phyloP scores from a whole-genome alignment of 169 alveolate species.

The Eimeria zaria region DNA sequence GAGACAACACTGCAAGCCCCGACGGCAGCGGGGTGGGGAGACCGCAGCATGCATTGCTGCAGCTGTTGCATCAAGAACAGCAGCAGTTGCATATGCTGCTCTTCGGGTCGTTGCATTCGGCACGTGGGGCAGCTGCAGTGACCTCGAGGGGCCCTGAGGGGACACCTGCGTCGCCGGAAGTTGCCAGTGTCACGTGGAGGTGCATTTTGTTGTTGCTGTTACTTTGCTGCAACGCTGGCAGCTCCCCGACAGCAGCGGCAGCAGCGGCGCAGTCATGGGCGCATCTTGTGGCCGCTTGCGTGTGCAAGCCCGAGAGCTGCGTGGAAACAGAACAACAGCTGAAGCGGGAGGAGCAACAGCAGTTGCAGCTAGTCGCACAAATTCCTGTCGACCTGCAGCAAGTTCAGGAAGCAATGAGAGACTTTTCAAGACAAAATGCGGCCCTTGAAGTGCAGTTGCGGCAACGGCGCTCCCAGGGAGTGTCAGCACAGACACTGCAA shows the following conservation, averaged over 20 bases:
- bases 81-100: constrained; percentile 47
- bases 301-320: constrained; percentile 31
- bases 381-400: constrained; percentile 45
- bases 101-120: neutral
- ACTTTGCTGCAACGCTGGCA: constrained; percentile 35
- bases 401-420: constrained; percentile 57
- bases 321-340: constrained; percentile 24
- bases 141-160: constrained; percentile 49
- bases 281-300: constrained; percentile 40
- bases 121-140: constrained; percentile 35
- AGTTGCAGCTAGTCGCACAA: constrained; percentile 29
- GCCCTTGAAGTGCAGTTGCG: constrained; percentile 49
- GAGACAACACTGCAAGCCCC: constrained; percentile 2
- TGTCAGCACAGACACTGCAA: neutral
- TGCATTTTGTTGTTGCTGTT: constrained; percentile 33
- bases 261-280: constrained; percentile 66
- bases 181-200: constrained; percentile 37
- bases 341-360: constrained; percentile 38
- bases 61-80: constrained; percentile 64
- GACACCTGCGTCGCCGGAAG: constrained; percentile 17
- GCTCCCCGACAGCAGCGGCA: constrained; percentile 39
- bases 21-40: neutral
- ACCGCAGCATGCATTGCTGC: constrained; percentile 44
- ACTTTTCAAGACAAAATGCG: constrained; percentile 16
- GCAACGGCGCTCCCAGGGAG: constrained; percentile 44